Evolutionary conservation across 192 early-diverging fungal species (phyloP), one percentile per base, ranked within the genome.

Genomic region (Geranomyces michiganensis): DNA sequence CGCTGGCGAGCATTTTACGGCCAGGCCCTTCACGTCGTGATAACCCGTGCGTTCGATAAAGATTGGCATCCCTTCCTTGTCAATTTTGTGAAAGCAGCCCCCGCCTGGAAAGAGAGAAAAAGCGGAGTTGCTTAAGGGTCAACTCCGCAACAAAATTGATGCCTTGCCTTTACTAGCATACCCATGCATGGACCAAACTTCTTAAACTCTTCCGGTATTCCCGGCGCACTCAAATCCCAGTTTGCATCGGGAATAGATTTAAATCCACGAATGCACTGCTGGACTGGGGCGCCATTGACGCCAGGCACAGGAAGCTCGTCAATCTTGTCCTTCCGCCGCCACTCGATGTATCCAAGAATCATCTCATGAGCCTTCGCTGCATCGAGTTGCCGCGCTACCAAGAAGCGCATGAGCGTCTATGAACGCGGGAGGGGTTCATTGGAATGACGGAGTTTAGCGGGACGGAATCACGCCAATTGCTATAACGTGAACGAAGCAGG

Each of bases 1-100:
- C 26, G 46, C 53, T 12, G 63, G 36, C 48, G 51, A 10, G 33
- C 61, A 65, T 41, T 78, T 71, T 44, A 51, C 56, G 21, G 77
- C 77, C 31, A 78, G 53, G 0, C 61, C 62, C 51, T 71, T 78
- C 14, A 69, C 64, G 47, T 75, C 73, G 43, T 75, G 70, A 21
- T 62, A 53, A 13, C 77, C 72, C 15, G 70, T 67, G 31, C 72
- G 72, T 61, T 78, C 77, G 33, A 78, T 71, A 41, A 76, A 75
- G 36, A 78, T 66, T 7, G 73, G 72, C 26, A 33, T 43, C n/a
- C 77, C 77, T 31, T 71, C 56, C 41, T 75, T 75, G 56, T 78
- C 77, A n/a, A 64, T 53, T 44, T 78, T 78, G 61, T 78, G 77
- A 51, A 70, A 78, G 49, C 73, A 74, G 6, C 77, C 73, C 10